These are phyloP conservation scores for Paraphoma sp. DNA, from an alignment of 2,329 filamentous ascomycete genomes.

Conservation along the genomic window DNA sequence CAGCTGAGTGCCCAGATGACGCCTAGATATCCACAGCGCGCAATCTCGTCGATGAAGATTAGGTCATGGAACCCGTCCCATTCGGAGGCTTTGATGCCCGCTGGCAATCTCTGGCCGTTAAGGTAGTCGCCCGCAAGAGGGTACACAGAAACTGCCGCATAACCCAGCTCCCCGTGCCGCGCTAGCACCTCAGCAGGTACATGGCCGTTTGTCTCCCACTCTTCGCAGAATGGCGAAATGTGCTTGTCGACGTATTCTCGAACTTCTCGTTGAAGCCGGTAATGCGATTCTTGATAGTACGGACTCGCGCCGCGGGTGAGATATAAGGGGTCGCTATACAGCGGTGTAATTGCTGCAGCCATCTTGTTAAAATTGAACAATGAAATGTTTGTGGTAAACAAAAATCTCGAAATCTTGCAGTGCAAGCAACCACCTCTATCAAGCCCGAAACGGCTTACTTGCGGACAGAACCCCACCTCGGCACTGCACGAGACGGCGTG, in stretches of 20 bases:
- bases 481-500: neutral
- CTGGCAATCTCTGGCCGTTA: conserved; percentile 4
- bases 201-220: conserved; percentile 5
- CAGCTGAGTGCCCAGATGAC: conserved; percentile 6
- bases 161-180: conserved; percentile 6
- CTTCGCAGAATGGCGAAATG: conserved; percentile 7
- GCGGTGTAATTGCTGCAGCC: neutral
- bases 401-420: neutral
- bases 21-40: conserved; percentile 20
- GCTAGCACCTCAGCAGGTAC: conserved; percentile 5
- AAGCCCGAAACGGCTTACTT: neutral
- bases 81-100: conserved; percentile 10
- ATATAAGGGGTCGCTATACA: conserved; percentile 4
- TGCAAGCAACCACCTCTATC: neutral
- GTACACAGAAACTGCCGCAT: conserved; percentile 6
- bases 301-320: conserved; percentile 1
- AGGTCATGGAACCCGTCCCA: conserved; percentile 37
- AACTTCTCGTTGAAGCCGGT: neutral
- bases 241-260: conserved; percentile 8
- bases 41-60: conserved; percentile 29
- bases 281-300: conserved; percentile 4
- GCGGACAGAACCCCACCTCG: neutral
- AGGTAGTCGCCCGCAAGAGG: conserved; percentile 7
- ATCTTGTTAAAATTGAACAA: neutral
- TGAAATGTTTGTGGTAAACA: neutral